Evolutionary conservation across 2,329 filamentous ascomycete genomes (phyloP), one percentile per base, ranked within the genome.

Genomic region (Sarocladium oryzae): DNA sequence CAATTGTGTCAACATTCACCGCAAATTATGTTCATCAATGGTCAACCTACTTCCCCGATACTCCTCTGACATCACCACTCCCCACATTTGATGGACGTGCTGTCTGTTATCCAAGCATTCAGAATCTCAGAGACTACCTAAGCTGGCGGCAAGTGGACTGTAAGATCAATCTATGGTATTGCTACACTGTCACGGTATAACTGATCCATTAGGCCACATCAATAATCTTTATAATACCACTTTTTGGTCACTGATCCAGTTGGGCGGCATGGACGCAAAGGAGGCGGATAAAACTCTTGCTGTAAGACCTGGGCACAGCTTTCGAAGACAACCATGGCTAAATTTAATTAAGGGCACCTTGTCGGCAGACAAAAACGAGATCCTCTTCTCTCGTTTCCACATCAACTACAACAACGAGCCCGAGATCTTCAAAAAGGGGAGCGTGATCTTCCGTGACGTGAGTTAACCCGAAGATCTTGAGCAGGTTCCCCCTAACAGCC

Each of bases 201-300:
- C 37, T 50, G 21, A 50, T 5, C 23, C 33, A 46, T 10, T 54
- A 92, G 88, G 88, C 57, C 93, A 99, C 65, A 95, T 99, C 60
- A 99, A 99, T 68, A 99, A 99, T 62, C 79, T 99, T 4, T 99
- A 96, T 69, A 99, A 99, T 66, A 99, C 93, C 0, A 89, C 89
- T 0, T 97, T 97, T 66, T 99, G 93, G 93, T 76, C 85, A 1
- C 74, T 99, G 60, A 86, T 97, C 20, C 82, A 89, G 56, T 73
- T 82, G 45, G 91, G 88, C 2, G 87, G 85, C 0, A 78, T 93
- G 72, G 84, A 80, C 50, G 79, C 82, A 26, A 85, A 84, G 49
- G 86, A 89, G 53, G 93, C 93, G 0, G 92, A 97, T 65, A 79
- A 86, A 61, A 79, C 81, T 53, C 77, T 99, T 40, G 84, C 88